Conservation (phyloP, 768 basidiomycete species). For the Hysterangium stoloniferum region DNA sequence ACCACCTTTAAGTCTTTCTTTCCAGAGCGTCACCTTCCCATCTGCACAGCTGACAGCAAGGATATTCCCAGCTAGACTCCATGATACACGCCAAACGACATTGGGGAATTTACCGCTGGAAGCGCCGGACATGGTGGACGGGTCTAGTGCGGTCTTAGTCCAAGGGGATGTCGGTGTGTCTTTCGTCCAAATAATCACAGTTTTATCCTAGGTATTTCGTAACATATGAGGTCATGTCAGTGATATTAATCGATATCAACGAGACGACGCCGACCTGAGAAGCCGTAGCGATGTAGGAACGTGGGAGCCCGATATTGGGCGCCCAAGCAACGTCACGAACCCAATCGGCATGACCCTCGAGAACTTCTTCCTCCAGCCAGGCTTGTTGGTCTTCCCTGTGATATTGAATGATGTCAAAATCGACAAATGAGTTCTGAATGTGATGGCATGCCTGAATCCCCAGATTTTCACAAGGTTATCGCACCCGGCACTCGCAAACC, state of each 20-base stretch:
- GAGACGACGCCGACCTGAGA: constrained; percentile 56
- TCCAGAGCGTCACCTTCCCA: constrained; percentile 97
- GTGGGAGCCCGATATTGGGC: constrained; percentile 90
- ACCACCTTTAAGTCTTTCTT: constrained; percentile 88
- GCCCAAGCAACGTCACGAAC: constrained; percentile 65
- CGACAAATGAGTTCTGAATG: too few relatives aligned
- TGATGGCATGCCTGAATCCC: constrained; percentile 8
- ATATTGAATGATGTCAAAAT: too few relatives aligned
- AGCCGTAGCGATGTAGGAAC: constrained; percentile 92
- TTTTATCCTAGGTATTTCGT: constrained; percentile 63
- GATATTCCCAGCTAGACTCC: constrained; percentile 95
- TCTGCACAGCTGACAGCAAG: constrained; percentile 96
- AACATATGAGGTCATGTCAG: not conserved
- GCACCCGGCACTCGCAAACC: constrained; percentile 93
- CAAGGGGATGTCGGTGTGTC: constrained; percentile 66
- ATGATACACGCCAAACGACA: constrained; percentile 97
- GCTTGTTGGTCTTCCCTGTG: constrained; percentile 46
- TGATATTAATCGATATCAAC: too few relatives aligned
- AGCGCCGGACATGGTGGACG: constrained; percentile 41
- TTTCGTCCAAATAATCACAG: constrained; percentile 88
- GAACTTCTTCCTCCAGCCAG: constrained; percentile 21
- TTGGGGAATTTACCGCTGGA: constrained; percentile 83
- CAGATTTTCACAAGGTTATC: constrained; percentile 61
- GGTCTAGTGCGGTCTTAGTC: constrained; percentile 76
- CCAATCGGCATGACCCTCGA: constrained; percentile 37